Evolutionary conservation across 805 yeast genomes (phyloP), one percentile per base, ranked within the genome.

Genomic region (Wickerhamiella shivajii): DNA sequence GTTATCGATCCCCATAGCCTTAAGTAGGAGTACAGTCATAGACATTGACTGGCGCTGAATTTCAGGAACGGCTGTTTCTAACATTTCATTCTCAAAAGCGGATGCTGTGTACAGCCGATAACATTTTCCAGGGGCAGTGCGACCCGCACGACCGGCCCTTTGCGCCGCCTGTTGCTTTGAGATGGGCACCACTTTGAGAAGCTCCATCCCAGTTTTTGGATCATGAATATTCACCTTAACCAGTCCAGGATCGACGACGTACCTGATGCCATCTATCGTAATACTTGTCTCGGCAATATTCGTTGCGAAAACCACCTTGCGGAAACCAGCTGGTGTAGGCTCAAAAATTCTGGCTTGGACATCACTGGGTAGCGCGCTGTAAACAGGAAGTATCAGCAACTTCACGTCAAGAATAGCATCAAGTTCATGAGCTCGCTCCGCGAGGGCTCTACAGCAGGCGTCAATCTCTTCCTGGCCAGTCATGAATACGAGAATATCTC

Each of bases 381-480:
- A 90, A 2, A 90, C 84, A 0, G 96, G 93, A 31, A 93, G 71
- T 0, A 87, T 63, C 2, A 80, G 54, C 53, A 90, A 56, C 18
- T 40, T 28, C 16, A 72, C 77, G 18, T 67, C 43, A 3, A 73
- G 66, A 36, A 63, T 65, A 3, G 64, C 52, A 0, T 85, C 85
- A 15, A 85, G 50, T n/a, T 62, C 59, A 31, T 76, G 71, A 45
- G 78, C 67, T 37, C 77, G 64, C 41, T 77, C 77, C 33, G 57
- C 64, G 8, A 85, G 53, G 2, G 73, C 68, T 49, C 80, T 90
- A 50, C 92, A 77, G 44, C 92, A 66, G 2, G 71, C 63, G 46
- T 90, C 97, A 38, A 90, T 90, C 48, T 87, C 98, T 37, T 87
- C 97, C 52, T 90, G 97, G 24, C 98, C 98, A 0, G 97, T 90